Evolutionary conservation across 345 rosid genomes (phyloP), one percentile per base, ranked within the genome.

Genomic region (Boechera divaricarpa): DNA sequence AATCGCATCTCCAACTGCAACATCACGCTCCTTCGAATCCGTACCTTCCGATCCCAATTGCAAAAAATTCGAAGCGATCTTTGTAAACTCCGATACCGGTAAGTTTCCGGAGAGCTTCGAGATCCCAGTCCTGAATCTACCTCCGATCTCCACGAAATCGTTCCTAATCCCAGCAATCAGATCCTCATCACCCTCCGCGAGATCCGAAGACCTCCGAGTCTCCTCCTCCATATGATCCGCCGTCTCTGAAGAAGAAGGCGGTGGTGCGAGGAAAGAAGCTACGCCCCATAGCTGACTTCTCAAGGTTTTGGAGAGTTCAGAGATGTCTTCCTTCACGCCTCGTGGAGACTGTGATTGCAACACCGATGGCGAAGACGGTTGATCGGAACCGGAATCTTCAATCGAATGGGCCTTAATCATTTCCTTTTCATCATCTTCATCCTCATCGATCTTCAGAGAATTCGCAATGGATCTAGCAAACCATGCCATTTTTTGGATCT

Each of bases 271-370:
- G 76, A 94, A 89, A 26, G 94, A 86, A 45, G 99, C 97, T n/a
- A 92, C 97, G 2, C 96, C 99, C 96, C 97, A 90, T 15, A 94
- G 68, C 80, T 90, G 98, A 21, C 88, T 87, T 16, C 89, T 82
- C 47, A 94, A 80, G 82, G 96, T 80, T 71, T 90, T 88, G 24
- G 69, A 88, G 24, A 92, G 87, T 53, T 94, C 98, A 9, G 90
- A 80, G 28, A 94, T 86, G 69, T 92, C 99, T 78, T 90, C 98
- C 80, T 86, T 92, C 13, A 94, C 91, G 74, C 99, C 96, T 47
- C 94, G 91, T 4, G 86, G 81, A 39, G 81, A 82, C 55, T 81
- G 83, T 60, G 86, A 82, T 38, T 64, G 63, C 31, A 67, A 21
- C 68, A 69, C 31, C 60, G 80, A 62, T 15, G 66, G 52, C 0